Percentiles rank a stretch among this genome's conserved stretches.
Conservation (phyloP, 495 filamentous ascomycete species). For the Parathielavia appendiculata region DNA sequence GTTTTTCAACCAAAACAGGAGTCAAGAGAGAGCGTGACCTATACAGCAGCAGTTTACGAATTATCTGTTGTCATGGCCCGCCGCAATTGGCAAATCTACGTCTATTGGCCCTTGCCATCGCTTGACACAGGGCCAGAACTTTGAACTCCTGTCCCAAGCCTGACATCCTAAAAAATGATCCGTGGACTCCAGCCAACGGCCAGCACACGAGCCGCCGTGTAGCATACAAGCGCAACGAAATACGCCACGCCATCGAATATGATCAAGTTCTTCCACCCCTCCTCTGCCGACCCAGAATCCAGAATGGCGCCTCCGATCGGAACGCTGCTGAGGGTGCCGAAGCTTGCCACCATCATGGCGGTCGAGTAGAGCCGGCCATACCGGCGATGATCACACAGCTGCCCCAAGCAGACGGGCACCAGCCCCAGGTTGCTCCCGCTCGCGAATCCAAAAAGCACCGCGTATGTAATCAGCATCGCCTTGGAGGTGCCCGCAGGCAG, state of each 20-base stretch:
- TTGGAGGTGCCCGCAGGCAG: conserved; percentile 59
- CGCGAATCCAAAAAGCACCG: conserved; percentile 76
- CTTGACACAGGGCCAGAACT: background rate
- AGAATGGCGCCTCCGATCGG: conserved; percentile 80
- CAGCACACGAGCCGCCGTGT: conserved; percentile 56
- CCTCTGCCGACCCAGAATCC: conserved; percentile 35
- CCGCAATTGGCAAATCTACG: background rate
- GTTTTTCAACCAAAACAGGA: no score
- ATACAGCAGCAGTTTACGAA: no score
- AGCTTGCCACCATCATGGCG: conserved; percentile 81
- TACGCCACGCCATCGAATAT: conserved; percentile 64
- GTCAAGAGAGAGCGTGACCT: no score
- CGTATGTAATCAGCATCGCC: conserved; percentile 63
- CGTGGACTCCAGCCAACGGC: conserved; percentile 62
- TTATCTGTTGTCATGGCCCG: no score
- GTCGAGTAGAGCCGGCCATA: conserved; percentile 85
- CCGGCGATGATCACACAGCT: conserved; percentile 79
- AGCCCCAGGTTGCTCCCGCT: conserved; percentile 81
- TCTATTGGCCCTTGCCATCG: background rate
- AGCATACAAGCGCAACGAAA: conserved; percentile 53
- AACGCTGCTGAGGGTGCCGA: conserved; percentile 80
- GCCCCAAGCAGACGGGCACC: conserved; percentile 84
- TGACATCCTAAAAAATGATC: conserved; percentile 39
- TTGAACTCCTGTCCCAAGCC: background rate
- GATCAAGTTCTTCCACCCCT: conserved; percentile 60